phyloP scores from a whole-genome alignment of 371 early-diverging fungal species.

The Nosema bombycis region DNA sequence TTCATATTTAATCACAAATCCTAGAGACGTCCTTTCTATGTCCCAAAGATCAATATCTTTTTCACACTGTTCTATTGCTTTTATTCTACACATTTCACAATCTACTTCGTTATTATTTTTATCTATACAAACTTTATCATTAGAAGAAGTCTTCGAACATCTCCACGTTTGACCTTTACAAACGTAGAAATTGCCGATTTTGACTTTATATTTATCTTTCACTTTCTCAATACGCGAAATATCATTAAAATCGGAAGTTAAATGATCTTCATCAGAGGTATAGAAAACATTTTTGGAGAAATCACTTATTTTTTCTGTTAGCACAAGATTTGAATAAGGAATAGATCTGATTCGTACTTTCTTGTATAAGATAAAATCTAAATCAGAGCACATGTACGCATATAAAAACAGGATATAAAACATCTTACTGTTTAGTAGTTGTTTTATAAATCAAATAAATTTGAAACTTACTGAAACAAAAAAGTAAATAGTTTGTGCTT shows the following conservation, averaged over 20 bases:
- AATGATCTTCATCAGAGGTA: neutral
- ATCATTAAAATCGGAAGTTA: neutral
- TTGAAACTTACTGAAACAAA: too few species aligned
- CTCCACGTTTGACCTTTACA: neutral
- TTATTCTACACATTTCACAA: conserved; percentile 12
- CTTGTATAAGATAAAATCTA: neutral
- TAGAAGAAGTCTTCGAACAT: neutral
- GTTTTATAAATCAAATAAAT: too few species aligned
- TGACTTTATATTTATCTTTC: conserved; percentile 9
- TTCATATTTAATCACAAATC: conserved; percentile 20
- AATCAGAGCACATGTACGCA: neutral
- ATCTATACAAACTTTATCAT: conserved; percentile 8
- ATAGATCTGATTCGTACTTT: conserved; percentile 6
- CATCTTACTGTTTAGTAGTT: too few species aligned
- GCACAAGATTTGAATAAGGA: conserved; percentile 2
- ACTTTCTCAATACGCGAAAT: neutral
- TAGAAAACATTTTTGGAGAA: conserved; percentile 2
- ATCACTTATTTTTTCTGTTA: conserved; percentile 5
- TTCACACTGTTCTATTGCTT: conserved; percentile 12
- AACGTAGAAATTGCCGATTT: conserved; percentile 7
- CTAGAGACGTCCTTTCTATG: conserved; percentile 10
- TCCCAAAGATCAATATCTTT: conserved; percentile 21
- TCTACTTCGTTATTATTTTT: neutral
- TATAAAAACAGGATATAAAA: too few species aligned
- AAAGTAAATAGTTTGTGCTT: too few species aligned